Conservation (phyloP, 139 green algal genomes). For the Asterochloris sp. region DNA sequence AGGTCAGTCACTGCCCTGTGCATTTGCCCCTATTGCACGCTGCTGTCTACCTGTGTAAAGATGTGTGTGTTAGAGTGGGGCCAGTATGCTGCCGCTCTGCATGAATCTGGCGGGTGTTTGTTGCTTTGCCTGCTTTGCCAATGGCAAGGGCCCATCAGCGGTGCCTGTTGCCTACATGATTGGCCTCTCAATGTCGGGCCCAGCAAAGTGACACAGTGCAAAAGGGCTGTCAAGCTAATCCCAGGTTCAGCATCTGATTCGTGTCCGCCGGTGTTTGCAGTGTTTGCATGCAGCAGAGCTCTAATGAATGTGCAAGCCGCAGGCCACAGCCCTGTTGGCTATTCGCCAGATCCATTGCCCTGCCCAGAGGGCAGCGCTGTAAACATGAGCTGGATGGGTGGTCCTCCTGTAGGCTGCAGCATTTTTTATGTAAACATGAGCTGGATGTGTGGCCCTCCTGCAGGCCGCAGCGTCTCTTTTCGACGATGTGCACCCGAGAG, state of each 20-base stretch:
- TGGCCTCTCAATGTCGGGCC: not conserved
- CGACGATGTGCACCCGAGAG: constrained; percentile 23
- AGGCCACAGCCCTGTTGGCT: not conserved
- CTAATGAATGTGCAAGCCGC: not conserved
- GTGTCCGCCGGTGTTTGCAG: too few relatives aligned
- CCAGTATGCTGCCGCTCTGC: too few relatives aligned
- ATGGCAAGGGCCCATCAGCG: not conserved
- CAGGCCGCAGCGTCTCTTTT: constrained; percentile 29
- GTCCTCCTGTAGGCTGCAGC: too few relatives aligned
- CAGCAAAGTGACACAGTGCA: too few relatives aligned
- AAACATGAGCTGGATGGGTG: too few relatives aligned
- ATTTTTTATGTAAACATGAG: not conserved
- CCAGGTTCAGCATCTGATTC: too few relatives aligned
- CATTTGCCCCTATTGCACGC: not conserved
- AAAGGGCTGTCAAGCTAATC: too few relatives aligned
- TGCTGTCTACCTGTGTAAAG: too few relatives aligned
- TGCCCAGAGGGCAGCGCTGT: not conserved
- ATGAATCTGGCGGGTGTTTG: too few relatives aligned
- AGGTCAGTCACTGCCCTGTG: constrained; percentile 16
- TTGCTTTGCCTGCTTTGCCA: not conserved
- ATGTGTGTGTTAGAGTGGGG: too few relatives aligned
- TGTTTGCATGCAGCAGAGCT: too few relatives aligned
- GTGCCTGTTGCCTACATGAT: not conserved
- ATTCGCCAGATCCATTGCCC: not conserved
- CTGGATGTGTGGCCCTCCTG: not conserved